Evolutionary conservation across 768 basidiomycete species (phyloP), one percentile per base, ranked within the genome.

Genomic region (Suillus cothurnatus): DNA sequence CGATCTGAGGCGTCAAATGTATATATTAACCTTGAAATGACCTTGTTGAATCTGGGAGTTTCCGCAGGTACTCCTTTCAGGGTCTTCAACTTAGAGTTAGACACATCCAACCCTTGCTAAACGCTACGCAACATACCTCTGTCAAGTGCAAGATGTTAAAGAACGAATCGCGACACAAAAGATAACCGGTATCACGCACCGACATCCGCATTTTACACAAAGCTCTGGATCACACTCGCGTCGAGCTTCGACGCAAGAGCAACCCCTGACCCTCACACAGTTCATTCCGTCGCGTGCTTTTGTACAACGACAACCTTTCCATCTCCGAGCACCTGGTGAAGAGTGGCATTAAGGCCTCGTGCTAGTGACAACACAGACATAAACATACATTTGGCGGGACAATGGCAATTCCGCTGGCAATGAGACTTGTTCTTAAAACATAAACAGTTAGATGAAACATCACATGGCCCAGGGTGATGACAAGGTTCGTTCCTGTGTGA

Each of bases 221-320:
- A 90, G 64, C 41, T 86, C 86, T 3, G 89, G 88, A 72, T 91
- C 89, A 65, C 91, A 93, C 72, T 92, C 91, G 41, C 86, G 79
- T 11, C 77, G 70, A 0, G 80, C 77, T 26, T 69, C 73, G 58
- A 74, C 78, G 70, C 91, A 93, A 11, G 82, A 80, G 68, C 91
- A 92, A 5, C 74, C 75, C 17, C 71, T 67, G 3, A 75, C 7
- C 15, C 23, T 81, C n/a, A 71, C 73, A 74, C 80, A 85, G 23
- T 68, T 71, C 61, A 68, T 72, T 23, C 62, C 65, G 3, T 71
- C 68, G 49, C 66, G 73, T 8, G 28, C 47, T 43, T 71, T 67
- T 12, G 74, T 71, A 69, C 88, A 91, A 11, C 70, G 71, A 68
- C 90, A 92, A 3, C 90, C 90, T 63, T 71, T 73, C 82, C 83